Evolutionary conservation across 495 filamentous ascomycete species (phyloP).

Genomic region (Penicillium egyptiacum): DNA sequence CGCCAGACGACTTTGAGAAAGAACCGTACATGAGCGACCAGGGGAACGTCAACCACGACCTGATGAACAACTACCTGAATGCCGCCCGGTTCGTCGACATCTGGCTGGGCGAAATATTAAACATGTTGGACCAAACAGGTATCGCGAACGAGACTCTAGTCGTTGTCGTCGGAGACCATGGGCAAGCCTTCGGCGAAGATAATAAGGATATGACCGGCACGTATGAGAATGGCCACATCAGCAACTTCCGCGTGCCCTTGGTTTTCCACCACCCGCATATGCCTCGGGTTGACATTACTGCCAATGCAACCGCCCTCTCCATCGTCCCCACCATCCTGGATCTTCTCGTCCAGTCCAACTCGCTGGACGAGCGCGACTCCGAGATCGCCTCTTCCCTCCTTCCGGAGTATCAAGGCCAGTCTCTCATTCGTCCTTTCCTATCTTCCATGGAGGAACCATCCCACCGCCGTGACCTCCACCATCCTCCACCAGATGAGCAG

Average conservation of each 20-base stretch:
- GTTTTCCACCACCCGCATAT: conserved; percentile 46
- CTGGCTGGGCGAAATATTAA: conserved; percentile 48
- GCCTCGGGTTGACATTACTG: conserved; percentile 39
- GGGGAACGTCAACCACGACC: conserved; percentile 30
- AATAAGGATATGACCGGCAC: conserved; percentile 38
- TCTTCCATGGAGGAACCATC: conserved; percentile 12
- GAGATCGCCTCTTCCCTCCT: conserved; percentile 38
- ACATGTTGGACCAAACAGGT: conserved; percentile 47
- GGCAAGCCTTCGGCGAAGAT: conserved; percentile 43
- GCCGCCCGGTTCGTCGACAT: conserved; percentile 43
- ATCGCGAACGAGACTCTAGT: conserved; percentile 52
- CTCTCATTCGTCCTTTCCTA: conserved; percentile 35
- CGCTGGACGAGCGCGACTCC: conserved; percentile 34
- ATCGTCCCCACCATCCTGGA: conserved; percentile 51
- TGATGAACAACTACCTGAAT: conserved; percentile 46
- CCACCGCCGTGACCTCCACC: background rate
- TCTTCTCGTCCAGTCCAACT: conserved; percentile 42
- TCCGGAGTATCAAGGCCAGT: conserved; percentile 40
- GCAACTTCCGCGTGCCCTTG: conserved; percentile 46
- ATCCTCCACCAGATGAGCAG: background rate
- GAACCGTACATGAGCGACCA: conserved; percentile 36
- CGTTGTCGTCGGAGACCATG: conserved; percentile 50
- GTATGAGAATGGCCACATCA: conserved; percentile 48
- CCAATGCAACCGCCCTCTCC: conserved; percentile 42
- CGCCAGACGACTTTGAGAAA: conserved; percentile 34